A percentile compares a stretch with the other conserved stretches of the same genome.
Conservation (phyloP, 2,329 filamentous ascomycete species). For the Thyridium curvatum region DNA sequence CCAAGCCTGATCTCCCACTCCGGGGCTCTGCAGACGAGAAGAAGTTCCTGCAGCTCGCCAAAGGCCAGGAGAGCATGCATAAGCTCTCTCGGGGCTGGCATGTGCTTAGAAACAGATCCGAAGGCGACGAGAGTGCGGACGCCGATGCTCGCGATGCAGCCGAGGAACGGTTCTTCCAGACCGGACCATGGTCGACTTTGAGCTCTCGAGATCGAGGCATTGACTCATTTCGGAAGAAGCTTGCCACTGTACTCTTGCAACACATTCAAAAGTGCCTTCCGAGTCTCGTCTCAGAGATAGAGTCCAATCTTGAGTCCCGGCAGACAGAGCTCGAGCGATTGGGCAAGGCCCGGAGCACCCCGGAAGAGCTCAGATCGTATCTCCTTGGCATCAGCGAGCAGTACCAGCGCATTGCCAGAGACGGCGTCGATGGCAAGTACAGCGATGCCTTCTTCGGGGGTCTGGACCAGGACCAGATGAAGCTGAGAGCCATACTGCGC, state of each 20-base stretch:
- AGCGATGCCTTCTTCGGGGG: conserved; percentile 30
- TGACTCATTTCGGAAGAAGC: conserved; percentile 24
- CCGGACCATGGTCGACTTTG: conserved; percentile 16
- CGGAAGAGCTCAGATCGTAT: conserved; percentile 21
- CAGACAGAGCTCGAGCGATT: conserved; percentile 12
- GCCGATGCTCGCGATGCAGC: conserved; percentile 20
- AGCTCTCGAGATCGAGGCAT: conserved; percentile 20
- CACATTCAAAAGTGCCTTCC: conserved; percentile 21
- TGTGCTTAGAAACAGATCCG: conserved; percentile 40
- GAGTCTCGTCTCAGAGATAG: conserved; percentile 17
- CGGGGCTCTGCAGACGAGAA: conserved; percentile 30
- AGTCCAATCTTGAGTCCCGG: conserved; percentile 10
- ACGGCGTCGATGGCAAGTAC: conserved; percentile 34
- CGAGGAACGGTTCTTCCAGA: conserved; percentile 24
- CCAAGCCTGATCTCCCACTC: conserved; percentile 43
- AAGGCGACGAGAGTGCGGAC: conserved; percentile 20
- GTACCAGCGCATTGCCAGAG: conserved; percentile 27
- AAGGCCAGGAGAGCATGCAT: conserved; percentile 21
- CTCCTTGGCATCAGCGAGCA: conserved; percentile 26
- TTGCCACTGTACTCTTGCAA: conserved; percentile 25
- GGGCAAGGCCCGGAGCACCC: conserved; percentile 16
- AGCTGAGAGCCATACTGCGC: conserved; percentile 1
- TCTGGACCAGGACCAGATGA: conserved; percentile 4
- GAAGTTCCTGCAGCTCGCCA: conserved; percentile 25
- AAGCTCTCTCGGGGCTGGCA: conserved; percentile 43